Evolutionary conservation across 2,329 filamentous ascomycete genomes (phyloP).

Genomic region (Pseudovirgaria hyperparasitica): DNA sequence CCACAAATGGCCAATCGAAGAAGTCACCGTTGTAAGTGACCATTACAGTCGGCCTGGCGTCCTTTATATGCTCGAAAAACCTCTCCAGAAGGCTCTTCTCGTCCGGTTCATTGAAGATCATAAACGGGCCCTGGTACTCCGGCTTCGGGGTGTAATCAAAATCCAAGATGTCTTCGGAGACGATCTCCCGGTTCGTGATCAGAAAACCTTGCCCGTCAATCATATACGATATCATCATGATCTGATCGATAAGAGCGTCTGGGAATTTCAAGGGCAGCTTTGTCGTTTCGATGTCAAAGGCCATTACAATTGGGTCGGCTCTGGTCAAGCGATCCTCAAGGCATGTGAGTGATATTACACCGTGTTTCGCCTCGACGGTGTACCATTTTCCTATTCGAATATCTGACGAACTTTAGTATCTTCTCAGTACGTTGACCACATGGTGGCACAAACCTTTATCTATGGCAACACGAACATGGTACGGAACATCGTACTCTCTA

Average conservation of each 20-base stretch:
- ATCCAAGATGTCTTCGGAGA: conserved; percentile 92
- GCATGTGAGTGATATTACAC: conserved; percentile 67
- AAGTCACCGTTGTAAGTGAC: conserved; percentile 99
- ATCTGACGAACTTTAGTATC: conserved; percentile 41
- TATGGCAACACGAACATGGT: conserved; percentile 97
- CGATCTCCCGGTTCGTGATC: conserved; percentile 95
- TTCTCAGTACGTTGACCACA: background rate
- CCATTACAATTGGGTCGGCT: conserved; percentile 94
- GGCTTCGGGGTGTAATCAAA: conserved; percentile 98
- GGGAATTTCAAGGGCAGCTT: conserved; percentile 95
- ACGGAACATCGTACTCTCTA: conserved; percentile 97
- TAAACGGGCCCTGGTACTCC: conserved; percentile 88
- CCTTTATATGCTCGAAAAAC: conserved; percentile 93
- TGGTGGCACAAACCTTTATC: conserved; percentile 53
- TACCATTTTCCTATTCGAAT: conserved; percentile 97
- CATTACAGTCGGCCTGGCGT: conserved; percentile 87
- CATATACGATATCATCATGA: conserved; percentile 99
- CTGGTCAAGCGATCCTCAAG: conserved; percentile 79
- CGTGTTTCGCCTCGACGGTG: conserved; percentile 85
- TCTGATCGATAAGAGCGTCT: conserved; percentile 83
- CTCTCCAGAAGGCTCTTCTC: conserved; percentile 79
- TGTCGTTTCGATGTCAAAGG: conserved; percentile 97
- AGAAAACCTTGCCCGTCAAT: conserved; percentile 96
- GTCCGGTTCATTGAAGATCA: conserved; percentile 96
- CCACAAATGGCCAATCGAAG: conserved; percentile 99